These are phyloP conservation scores for Cordyceps cateniannulata DNA, from an alignment of 2,329 filamentous ascomycete genomes.

Conservation along the genomic window DNA sequence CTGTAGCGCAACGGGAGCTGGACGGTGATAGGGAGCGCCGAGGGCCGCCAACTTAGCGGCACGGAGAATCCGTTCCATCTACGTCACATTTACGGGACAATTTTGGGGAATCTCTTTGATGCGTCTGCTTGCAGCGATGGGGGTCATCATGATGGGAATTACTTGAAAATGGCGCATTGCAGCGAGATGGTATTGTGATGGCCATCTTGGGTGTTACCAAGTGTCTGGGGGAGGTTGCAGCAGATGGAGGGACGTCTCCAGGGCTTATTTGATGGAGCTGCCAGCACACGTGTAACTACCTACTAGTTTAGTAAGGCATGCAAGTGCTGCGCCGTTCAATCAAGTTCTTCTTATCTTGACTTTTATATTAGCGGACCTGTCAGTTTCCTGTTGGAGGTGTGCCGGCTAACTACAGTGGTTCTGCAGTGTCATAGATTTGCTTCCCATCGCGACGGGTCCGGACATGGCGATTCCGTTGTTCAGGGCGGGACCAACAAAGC, in stretches of 20 bases:
- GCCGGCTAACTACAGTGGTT: not conserved
- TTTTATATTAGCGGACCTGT: not conserved
- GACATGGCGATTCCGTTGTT: not conserved
- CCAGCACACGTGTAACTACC: not conserved
- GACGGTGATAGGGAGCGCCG: slow-evolving; percentile 8
- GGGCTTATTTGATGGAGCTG: slow-evolving; percentile 5
- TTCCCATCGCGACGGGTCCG: not conserved
- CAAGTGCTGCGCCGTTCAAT: too few species aligned
- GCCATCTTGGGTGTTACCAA: not conserved
- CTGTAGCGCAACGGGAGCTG: slow-evolving; percentile 5
- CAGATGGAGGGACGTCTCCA: not conserved
- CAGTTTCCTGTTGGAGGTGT: not conserved
- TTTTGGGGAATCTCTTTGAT: not conserved
- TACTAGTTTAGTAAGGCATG: too few species aligned
- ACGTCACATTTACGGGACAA: slow-evolving; percentile 2
- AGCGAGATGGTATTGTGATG: not conserved
- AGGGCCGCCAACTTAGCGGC: slow-evolving; percentile 1
- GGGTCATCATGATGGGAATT: not conserved
- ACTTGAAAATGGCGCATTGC: not conserved
- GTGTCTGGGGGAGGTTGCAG: not conserved
- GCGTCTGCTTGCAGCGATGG: not conserved
- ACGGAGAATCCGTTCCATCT: not conserved
- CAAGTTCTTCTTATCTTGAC: not conserved
- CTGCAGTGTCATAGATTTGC: not conserved
- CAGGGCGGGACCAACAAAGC: too few species aligned